A percentile compares a stretch with the other conserved stretches of the same genome.
These are phyloP conservation scores for Euphrasia confusa DNA, from an alignment of 257 asterid species.

Conservation along the genomic window DNA sequence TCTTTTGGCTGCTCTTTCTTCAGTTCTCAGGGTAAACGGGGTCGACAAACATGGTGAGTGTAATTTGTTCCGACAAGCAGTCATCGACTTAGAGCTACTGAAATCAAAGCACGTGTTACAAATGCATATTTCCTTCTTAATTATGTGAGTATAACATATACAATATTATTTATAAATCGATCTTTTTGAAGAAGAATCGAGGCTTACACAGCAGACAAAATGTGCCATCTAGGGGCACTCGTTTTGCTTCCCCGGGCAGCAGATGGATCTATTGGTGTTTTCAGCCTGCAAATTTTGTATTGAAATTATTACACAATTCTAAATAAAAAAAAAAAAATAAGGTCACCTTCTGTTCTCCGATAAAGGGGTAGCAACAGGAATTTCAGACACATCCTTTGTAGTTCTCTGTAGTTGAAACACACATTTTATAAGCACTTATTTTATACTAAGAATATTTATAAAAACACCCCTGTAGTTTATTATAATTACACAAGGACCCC, in stretches of 20 bases:
- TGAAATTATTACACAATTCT: slow-evolving; percentile 5
- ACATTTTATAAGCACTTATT: background rate
- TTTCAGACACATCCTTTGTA: slow-evolving; percentile 32
- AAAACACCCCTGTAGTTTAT: background rate
- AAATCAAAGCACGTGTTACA: slow-evolving; percentile 20
- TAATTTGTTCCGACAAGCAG: slow-evolving; percentile 60
- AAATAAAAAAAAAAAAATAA: background rate
- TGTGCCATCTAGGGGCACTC: slow-evolving; percentile 71
- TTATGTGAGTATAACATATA: too few species aligned
- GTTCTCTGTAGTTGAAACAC: slow-evolving; percentile 35
- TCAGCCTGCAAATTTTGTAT: slow-evolving; percentile 43
- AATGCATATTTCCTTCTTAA: slow-evolving; percentile 5
- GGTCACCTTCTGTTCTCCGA: slow-evolving; percentile 50
- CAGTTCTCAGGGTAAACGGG: slow-evolving; percentile 78
- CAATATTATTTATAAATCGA: background rate
- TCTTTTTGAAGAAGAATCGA: background rate
- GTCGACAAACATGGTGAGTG: slow-evolving; percentile 66
- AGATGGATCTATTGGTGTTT: slow-evolving; percentile 43
- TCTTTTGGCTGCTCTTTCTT: slow-evolving; percentile 92
- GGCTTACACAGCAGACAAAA: slow-evolving; percentile 74
- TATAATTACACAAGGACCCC: background rate
- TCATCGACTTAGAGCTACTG: slow-evolving; percentile 72
- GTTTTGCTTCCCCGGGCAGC: slow-evolving; percentile 54
- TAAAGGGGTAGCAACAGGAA: slow-evolving; percentile 47
- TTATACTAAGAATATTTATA: background rate